Percentiles rank a stretch among this genome's conserved stretches.
Conservation (phyloP, 768 basidiomycete genomes). For the Phaffia tasmanica region DNA sequence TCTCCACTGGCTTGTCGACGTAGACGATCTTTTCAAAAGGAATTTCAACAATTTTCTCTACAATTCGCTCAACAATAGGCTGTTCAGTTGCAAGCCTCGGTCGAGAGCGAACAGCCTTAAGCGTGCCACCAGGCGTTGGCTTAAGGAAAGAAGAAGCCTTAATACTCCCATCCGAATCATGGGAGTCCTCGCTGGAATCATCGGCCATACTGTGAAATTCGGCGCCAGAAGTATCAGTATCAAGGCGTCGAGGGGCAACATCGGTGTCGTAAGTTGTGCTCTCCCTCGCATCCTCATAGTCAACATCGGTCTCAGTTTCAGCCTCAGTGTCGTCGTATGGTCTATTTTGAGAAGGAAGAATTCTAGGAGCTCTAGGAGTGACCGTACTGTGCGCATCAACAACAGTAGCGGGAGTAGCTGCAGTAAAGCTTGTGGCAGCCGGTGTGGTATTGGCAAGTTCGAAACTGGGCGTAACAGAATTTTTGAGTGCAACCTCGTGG, state of each 20-base stretch:
- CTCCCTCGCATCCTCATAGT: conserved; percentile 66
- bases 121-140: background rate
- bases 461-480: too few species aligned
- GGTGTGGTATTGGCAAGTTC: conserved; percentile 1
- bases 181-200: conserved; percentile 36
- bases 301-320: conserved; percentile 53
- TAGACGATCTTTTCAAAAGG: conserved; percentile 33
- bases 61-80: conserved; percentile 13
- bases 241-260: background rate
- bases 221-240: conserved; percentile 11
- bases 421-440: background rate
- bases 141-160: conserved; percentile 13
- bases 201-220: conserved; percentile 35
- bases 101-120: background rate
- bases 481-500: background rate
- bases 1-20: conserved; percentile 32
- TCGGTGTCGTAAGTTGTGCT: conserved; percentile 38
- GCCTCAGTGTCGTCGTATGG: conserved; percentile 46
- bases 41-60: conserved; percentile 31
- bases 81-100: too few species aligned
- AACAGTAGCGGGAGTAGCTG: background rate
- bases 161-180: conserved; percentile 21
- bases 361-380: background rate
- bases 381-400: background rate
- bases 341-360: background rate